A percentile compares a stretch with the other conserved stretches of the same genome.
Evolutionary conservation across 2,329 filamentous ascomycete genomes (phyloP).

Genomic region (Aspergillus proliferans): DNA sequence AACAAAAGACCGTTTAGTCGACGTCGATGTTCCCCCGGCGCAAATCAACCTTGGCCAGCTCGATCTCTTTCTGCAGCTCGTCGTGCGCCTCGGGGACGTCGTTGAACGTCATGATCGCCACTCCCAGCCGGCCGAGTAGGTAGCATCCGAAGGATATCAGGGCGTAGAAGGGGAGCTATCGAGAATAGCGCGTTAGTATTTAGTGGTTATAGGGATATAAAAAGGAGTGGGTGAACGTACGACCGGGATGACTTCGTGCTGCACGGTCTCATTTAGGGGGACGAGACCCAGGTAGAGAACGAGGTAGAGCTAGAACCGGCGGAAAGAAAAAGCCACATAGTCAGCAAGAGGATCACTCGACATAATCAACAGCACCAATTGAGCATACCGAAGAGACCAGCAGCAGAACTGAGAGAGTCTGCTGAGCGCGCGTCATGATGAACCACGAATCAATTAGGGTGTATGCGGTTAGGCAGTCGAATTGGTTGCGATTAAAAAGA

Average conservation of each 20-base stretch:
- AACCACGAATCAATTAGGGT: constrained; percentile 1
- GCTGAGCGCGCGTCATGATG: constrained; percentile 88
- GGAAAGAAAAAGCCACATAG: not conserved
- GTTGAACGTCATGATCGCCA: constrained; percentile 92
- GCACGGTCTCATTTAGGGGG: constrained; percentile 69
- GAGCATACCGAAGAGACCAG: constrained; percentile 72
- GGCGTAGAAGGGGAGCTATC: constrained; percentile 83
- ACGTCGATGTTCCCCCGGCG: constrained; percentile 38
- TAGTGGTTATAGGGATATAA: not conserved
- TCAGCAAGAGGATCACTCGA: constrained; percentile 3
- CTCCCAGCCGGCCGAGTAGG: constrained; percentile 84
- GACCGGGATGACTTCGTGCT: constrained; percentile 80
- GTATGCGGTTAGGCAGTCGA: not conserved
- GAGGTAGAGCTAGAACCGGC: constrained; percentile 66
- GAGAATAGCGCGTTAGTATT: not conserved
- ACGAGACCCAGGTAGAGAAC: constrained; percentile 77
- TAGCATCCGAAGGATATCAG: constrained; percentile 87
- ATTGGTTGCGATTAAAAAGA: not conserved
- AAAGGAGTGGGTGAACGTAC: constrained; percentile 50
- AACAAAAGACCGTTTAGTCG: constrained; percentile 23
- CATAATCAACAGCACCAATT: constrained; percentile 15
- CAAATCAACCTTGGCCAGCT: constrained; percentile 38
- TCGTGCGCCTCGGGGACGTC: constrained; percentile 86
- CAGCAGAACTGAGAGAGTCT: constrained; percentile 82
- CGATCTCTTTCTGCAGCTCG: constrained; percentile 81